Evolutionary conservation across 345 rosid species (phyloP).

Genomic region (Ceriops decandra): DNA sequence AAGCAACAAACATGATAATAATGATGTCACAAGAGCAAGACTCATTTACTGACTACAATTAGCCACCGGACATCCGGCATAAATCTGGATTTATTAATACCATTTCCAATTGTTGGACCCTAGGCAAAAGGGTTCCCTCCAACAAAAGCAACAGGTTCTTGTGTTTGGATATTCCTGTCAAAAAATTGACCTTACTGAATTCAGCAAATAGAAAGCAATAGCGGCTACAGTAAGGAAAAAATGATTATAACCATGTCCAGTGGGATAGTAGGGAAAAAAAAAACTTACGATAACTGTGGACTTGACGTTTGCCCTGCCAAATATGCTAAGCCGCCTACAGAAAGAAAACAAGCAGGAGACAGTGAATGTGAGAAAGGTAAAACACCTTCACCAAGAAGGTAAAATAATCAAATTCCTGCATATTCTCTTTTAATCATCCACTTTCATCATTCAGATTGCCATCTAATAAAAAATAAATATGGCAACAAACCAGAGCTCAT

Average conservation of each 20-base stretch:
- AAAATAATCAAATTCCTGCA: background rate
- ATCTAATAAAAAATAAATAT: too few species aligned
- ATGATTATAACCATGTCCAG: background rate
- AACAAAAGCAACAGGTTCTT: conserved; percentile 68
- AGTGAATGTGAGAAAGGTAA: background rate
- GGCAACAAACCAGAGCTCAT: background rate
- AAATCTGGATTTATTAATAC: background rate
- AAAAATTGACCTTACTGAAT: background rate
- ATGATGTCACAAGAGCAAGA: background rate
- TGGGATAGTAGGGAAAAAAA: background rate
- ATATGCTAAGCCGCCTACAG: conserved; percentile 70
- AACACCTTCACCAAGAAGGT: background rate
- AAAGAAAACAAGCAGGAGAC: conserved; percentile 7
- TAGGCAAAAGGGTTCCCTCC: conserved; percentile 94
- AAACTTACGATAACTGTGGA: conserved; percentile 69
- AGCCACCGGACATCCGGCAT: conserved; percentile 1
- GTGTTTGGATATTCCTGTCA: conserved; percentile 56
- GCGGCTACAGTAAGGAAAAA: background rate
- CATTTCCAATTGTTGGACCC: conserved; percentile 7
- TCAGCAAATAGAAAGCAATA: background rate
- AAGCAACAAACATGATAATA: background rate
- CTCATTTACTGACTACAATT: conserved; percentile 3
- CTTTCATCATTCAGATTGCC: background rate
- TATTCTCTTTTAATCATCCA: background rate
- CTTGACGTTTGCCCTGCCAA: conserved; percentile 57